phyloP scores from a whole-genome alignment of 2,329 filamentous ascomycete species.

The Neoascochyta sp. region DNA sequence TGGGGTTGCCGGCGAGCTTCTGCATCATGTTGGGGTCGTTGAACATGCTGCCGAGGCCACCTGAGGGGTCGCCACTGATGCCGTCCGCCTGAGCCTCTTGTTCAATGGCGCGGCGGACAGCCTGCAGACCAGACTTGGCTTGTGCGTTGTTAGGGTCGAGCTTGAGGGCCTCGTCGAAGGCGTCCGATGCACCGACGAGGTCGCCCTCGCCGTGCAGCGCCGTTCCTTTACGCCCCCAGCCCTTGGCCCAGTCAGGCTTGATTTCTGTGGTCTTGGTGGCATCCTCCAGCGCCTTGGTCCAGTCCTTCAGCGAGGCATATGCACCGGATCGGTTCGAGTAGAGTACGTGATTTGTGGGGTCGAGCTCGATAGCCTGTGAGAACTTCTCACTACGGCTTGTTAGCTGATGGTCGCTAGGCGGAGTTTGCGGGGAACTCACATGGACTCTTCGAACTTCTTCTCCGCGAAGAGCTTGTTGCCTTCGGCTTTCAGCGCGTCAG shows the following conservation, averaged over 20 bases:
- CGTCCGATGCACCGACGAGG: constrained; percentile 77
- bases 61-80: constrained; percentile 61
- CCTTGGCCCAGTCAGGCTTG: constrained; percentile 98
- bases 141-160: constrained; percentile 87
- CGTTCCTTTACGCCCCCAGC: constrained; percentile 88
- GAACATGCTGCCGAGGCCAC: constrained; percentile 87
- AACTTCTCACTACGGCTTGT: constrained; percentile 72
- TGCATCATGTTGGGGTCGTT: constrained; percentile 84
- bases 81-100: constrained; percentile 64
- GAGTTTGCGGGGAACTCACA: constrained; percentile 60
- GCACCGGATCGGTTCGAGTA: constrained; percentile 93
- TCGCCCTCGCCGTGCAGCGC: constrained; percentile 86
- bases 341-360: constrained; percentile 89
- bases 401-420: constrained; percentile 9
- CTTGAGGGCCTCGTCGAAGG: constrained; percentile 93
- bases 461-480: constrained; percentile 98
- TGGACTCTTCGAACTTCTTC: constrained; percentile 93
- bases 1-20: constrained; percentile 91
- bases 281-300: constrained; percentile 78
- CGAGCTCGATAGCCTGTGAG: constrained; percentile 83
- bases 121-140: constrained; percentile 80
- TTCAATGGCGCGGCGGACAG: constrained; percentile 85
- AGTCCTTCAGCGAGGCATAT: constrained; percentile 86
- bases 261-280: constrained; percentile 89
- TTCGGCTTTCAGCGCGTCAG: constrained; percentile 86